Conservation (phyloP, 1,284 basidiomycete species). For the Marasmius sp. region DNA sequence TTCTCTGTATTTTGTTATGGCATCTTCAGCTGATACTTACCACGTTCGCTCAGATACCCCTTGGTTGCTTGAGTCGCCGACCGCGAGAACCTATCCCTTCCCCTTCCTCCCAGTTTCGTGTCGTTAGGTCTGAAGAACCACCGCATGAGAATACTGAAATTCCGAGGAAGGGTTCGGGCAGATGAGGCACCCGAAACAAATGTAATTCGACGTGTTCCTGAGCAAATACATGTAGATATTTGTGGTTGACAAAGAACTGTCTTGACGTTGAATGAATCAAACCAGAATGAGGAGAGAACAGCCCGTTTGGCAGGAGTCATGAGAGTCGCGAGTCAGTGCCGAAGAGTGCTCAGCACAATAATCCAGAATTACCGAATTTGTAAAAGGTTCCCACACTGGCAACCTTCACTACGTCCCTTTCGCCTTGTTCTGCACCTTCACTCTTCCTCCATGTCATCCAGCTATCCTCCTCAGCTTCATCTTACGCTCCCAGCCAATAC, state of each 20-base stretch:
- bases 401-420: not conserved
- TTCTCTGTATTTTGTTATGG: no score
- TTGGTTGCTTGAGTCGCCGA: not conserved
- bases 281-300: not conserved
- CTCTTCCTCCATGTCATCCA: conserved; percentile 30
- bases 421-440: not conserved
- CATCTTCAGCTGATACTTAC: not conserved
- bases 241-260: no score
- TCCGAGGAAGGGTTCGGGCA: no score
- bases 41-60: not conserved
- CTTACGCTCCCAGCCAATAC: conserved; percentile 42
- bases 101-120: not conserved
- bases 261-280: no score
- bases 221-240: no score
- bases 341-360: not conserved
- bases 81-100: not conserved
- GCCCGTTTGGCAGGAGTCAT: not conserved
- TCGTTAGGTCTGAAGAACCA: no score
- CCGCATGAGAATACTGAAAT: no score
- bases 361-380: not conserved
- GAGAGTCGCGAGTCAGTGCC: no score
- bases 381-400: not conserved
- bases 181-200: no score
- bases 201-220: no score
- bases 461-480: conserved; percentile 43